Base-by-base conservation (phyloP, 2,329 filamentous ascomycete species). In the Fusarium longipes region DNA sequence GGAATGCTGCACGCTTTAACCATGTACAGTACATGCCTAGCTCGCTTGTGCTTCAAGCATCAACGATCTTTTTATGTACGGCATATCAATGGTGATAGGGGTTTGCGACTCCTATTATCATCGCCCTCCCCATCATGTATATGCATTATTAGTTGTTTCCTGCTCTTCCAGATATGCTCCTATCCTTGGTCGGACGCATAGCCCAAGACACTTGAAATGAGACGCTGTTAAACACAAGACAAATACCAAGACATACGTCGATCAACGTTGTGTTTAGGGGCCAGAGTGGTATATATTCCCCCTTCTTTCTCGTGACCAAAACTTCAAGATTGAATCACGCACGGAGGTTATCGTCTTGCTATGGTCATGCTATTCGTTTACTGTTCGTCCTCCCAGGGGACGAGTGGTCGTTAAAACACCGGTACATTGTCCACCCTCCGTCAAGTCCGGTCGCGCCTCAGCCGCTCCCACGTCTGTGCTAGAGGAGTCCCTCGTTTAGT, bases 381-480 rank as follows among this genome's bases (percentile, higher is more conserved):
- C 33, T 53, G 22, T 25, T 61, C 33, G 8, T 29, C 30, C 38
- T 38, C 25, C 29, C 35, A 11, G 30, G 22, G 38, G 43, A 24
- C 32, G 25, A 24, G 25, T 39, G 6, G 35, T 42, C 48, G 62
- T 47, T 51, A 62, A 44, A 55, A 44, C 40, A 43, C 25, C 12
- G 29, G 56, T 32, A 44, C 48, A 51, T 62, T 49, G 54, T 6
- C 61, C 49, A 68, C 45, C 52, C 35, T 39, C 48, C 49, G 24
- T 44, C 57, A 63, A 62, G 36, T 63, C 60, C 33, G 45, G 69
- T 60, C 63, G 66, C 65, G 53, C 66, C 68, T 63, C 63, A 68
- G 64, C 70, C 70, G 65, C 68, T 68, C 63, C 49, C 55, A 66
- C 40, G 53, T 70, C 70, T 71, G 68, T 71, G 69, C 66, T 65